These are phyloP conservation scores for Cytospora schulzeri DNA, from an alignment of 2,329 filamentous ascomycete species.

Conservation along the genomic window DNA sequence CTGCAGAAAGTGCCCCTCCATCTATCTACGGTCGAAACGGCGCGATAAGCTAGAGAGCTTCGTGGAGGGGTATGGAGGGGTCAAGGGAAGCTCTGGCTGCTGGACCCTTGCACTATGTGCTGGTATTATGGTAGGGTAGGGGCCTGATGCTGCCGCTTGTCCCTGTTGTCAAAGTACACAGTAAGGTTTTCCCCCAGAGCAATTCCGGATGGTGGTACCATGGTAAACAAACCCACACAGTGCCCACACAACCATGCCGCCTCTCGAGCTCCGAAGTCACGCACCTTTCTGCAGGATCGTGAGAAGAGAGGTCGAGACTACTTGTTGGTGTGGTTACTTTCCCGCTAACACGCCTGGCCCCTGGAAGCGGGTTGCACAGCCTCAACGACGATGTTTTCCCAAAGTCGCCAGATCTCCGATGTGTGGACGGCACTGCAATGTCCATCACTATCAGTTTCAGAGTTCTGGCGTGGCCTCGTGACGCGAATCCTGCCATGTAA, in stretches of 20 bases:
- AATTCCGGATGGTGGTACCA: neutral
- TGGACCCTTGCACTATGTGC: conserved; percentile 2
- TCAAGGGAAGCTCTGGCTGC: conserved; percentile 2
- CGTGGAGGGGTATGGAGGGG: conserved; percentile 1
- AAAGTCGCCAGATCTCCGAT: conserved; percentile 28
- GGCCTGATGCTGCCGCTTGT: neutral
- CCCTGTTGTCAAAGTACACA: conserved; percentile 5
- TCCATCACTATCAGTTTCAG: conserved; percentile 26
- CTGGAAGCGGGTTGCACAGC: conserved; percentile 24
- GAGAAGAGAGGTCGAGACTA: conserved; percentile 9
- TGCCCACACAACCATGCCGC: conserved; percentile 13
- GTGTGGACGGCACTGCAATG: conserved; percentile 27
- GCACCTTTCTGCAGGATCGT: conserved; percentile 20
- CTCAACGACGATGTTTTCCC: conserved; percentile 25
- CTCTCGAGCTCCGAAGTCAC: conserved; percentile 18
- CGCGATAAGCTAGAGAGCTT: conserved; percentile 26
- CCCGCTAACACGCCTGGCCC: conserved; percentile 23
- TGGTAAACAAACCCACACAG: conserved; percentile 20
- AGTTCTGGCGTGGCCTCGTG: conserved; percentile 21
- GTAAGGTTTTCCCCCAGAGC: neutral
- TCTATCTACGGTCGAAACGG: conserved; percentile 19
- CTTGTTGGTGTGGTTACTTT: conserved; percentile 3
- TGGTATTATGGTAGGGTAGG: neutral
- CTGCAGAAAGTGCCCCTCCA: conserved; percentile 21
- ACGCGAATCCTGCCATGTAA: conserved; percentile 18